phyloP scores from a whole-genome alignment of 352 stramenopile species.

The Globisporangium ultimum region DNA sequence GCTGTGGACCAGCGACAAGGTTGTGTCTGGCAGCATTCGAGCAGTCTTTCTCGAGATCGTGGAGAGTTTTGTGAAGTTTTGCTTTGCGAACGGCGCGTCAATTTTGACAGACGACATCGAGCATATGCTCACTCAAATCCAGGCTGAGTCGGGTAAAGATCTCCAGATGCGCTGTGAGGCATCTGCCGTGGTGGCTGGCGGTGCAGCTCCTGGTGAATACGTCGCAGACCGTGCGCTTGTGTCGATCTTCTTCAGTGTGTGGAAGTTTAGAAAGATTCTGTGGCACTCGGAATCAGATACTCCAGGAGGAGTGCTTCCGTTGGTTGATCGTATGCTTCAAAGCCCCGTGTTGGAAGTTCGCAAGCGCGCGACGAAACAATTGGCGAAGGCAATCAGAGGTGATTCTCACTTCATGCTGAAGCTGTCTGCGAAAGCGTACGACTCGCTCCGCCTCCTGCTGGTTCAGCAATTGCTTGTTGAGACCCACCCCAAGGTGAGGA shows the following conservation, averaged over 20 bases:
- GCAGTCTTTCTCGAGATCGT: constrained; percentile 51
- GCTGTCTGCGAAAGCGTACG: constrained; percentile 6
- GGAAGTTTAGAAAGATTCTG: constrained; percentile 9
- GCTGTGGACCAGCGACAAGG: constrained; percentile 29
- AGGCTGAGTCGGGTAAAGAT: constrained; percentile 26
- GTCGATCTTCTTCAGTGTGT: constrained; percentile 38
- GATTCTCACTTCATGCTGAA: constrained; percentile 12
- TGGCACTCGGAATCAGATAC: constrained; percentile 8
- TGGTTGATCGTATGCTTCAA: constrained; percentile 35
- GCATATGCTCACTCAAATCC: constrained; percentile 15
- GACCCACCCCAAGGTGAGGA: constrained; percentile 62
- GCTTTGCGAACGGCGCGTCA: constrained; percentile 14
- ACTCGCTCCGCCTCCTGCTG: constrained; percentile 34
- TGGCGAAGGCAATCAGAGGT: constrained; percentile 25
- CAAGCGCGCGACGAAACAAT: constrained; percentile 55
- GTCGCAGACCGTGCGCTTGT: constrained; percentile 44
- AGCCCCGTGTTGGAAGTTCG: constrained; percentile 53
- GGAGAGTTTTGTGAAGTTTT: constrained; percentile 35
- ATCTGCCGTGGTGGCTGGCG: not conserved
- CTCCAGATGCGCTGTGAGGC: constrained; percentile 23
- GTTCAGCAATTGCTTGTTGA: constrained; percentile 50
- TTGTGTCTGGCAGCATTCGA: constrained; percentile 39
- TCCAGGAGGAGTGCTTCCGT: constrained; percentile 1
- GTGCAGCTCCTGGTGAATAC: constrained; percentile 29
- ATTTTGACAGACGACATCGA: constrained; percentile 14